phyloP scores from a whole-genome alignment of 2,329 filamentous ascomycete species.

The Bipolaris zeicola region DNA sequence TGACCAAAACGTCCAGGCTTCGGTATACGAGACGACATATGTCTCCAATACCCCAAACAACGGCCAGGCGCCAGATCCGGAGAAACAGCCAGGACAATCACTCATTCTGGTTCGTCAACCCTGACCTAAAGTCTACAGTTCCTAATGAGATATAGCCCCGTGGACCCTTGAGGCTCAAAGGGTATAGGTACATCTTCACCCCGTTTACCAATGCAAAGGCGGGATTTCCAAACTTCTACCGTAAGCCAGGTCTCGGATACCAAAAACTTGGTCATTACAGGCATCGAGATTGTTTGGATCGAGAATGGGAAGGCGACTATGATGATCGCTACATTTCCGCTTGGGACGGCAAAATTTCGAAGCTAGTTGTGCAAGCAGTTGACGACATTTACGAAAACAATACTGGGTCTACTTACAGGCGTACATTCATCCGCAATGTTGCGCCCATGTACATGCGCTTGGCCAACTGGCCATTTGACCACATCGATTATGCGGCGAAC shows the following conservation, averaged over 20 bases:
- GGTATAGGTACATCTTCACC: slow-evolving; percentile 31
- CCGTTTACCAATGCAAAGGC: slow-evolving; percentile 29
- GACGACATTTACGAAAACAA: slow-evolving; percentile 42
- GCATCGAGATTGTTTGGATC: slow-evolving; percentile 33
- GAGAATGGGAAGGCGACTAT: slow-evolving; percentile 34
- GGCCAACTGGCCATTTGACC: slow-evolving; percentile 41
- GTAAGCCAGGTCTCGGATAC: slow-evolving; percentile 32
- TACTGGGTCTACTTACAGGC: slow-evolving; percentile 33
- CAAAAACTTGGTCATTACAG: slow-evolving; percentile 30
- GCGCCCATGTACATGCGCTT: slow-evolving; percentile 34
- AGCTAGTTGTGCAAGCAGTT: slow-evolving; percentile 39
- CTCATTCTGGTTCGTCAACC: neutral
- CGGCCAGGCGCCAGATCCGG: neutral
- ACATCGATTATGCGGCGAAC: slow-evolving; percentile 32
- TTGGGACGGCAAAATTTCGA: slow-evolving; percentile 37
- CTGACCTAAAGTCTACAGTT: neutral
- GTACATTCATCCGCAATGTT: slow-evolving; percentile 39
- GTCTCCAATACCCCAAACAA: neutral
- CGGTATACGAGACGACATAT: slow-evolving; percentile 19
- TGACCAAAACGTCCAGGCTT: slow-evolving; percentile 15
- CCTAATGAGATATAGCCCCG: slow-evolving; percentile 10
- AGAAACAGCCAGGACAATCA: neutral
- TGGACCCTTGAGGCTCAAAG: slow-evolving; percentile 23
- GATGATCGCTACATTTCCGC: slow-evolving; percentile 42
- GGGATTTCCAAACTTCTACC: slow-evolving; percentile 33